Conservation (phyloP, 2,329 filamentous ascomycete species). For the Pseudogymnoascus sp. region DNA sequence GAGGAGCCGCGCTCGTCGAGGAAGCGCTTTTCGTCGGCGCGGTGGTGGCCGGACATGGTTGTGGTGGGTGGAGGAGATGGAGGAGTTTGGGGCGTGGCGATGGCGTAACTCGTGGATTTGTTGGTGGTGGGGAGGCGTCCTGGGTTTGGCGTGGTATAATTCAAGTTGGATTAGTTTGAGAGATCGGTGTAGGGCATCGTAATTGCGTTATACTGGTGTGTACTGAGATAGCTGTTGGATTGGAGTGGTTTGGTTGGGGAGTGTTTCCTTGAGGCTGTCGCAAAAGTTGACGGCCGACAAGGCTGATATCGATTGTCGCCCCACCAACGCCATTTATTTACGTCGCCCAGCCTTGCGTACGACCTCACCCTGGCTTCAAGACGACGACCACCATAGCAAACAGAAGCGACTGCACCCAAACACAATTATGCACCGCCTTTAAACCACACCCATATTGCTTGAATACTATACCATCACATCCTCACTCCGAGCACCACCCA, state of each 20-base stretch:
- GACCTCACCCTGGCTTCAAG: background rate
- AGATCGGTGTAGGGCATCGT: background rate
- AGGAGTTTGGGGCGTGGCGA: background rate
- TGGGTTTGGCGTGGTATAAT: background rate
- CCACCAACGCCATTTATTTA: slow-evolving; percentile 28
- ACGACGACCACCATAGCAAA: background rate
- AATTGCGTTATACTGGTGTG: background rate
- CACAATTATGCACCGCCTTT: background rate
- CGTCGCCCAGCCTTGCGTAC: slow-evolving; percentile 6
- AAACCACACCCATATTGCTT: background rate
- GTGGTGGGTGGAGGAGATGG: background rate
- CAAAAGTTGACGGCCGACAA: slow-evolving; percentile 14
- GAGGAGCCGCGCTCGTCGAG: slow-evolving; percentile 85
- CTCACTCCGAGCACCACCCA: background rate
- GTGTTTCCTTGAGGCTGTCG: slow-evolving; percentile 2
- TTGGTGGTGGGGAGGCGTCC: background rate
- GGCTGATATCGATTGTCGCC: slow-evolving; percentile 36
- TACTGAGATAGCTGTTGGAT: slow-evolving; percentile 11
- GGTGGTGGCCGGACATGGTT: slow-evolving; percentile 48
- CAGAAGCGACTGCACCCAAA: background rate
- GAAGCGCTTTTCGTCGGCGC: slow-evolving; percentile 71
- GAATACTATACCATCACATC: background rate
- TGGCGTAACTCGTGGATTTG: background rate
- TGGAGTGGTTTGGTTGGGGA: slow-evolving; percentile 9
- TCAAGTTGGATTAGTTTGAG: background rate